Base-by-base conservation (phyloP, 2,329 filamentous ascomycete genomes). In the Ceratocystis papillata region DNA sequence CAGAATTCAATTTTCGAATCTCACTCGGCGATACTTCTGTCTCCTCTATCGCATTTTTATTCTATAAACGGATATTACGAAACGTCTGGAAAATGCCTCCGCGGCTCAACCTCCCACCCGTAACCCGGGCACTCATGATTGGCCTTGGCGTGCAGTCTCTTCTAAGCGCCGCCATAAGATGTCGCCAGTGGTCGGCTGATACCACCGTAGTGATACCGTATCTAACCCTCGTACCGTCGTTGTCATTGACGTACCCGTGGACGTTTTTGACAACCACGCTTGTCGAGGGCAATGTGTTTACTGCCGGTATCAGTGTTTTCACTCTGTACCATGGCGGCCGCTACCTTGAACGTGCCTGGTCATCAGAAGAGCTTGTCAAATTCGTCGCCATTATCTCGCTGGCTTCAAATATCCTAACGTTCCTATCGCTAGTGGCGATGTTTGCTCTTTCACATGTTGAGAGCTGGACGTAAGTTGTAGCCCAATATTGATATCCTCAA, bases 301-400 rank as follows among this genome's bases (percentile, higher is more conserved):
- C 90, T 10, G 80, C 96, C 55, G 77, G 84, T 30, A 84, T 96
- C 67, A 90, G 90, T 61, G 86, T 82, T 33, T 79, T 87, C 55
- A 92, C 92, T 0, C 77, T 97, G 65, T 96, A 92, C 76, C 90
- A 96, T 78, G 93, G 93, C 65, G 94, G 94, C 8, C 86, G 91
- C 71, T 99, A 99, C 75, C 83, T 99, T 25, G 94, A 99, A 81
- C 83, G 94, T 72, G 93, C 94, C 44, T 99, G 93, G 94, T 92
- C 91, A 41, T 93, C 90, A 30, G 84, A 83, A 67, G 93, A 97
- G 75, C 90, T 96, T 74, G 90, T 86, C 72, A 96, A 96, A 76
- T 96, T 96, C 75, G 79, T 96, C 61, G 78, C 89, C 17, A 81
- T 96, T 70, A 83, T 87, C 62, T 81, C 89, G 15, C 75, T 96